phyloP scores from a whole-genome alignment of 257 asterid species.

The Salvia miltiorrhiza region DNA sequence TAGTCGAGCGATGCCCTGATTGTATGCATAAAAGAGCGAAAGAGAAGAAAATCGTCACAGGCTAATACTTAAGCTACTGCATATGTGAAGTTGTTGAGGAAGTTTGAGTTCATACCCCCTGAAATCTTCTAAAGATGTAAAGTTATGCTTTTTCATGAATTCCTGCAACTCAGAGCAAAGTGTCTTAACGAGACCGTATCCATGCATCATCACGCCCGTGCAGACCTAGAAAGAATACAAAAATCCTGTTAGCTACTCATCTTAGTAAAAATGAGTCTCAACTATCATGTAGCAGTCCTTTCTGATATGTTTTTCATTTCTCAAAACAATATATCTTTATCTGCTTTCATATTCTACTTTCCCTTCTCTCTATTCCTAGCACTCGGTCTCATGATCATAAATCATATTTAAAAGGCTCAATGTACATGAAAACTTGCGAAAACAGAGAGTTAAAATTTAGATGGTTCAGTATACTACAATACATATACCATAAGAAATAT shows the following conservation, averaged over 20 bases:
- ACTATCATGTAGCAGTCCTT: not conserved
- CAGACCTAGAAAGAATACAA: constrained; percentile 48
- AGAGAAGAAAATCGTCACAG: not conserved
- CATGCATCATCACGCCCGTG: constrained; percentile 97
- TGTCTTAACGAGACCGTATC: constrained; percentile 74
- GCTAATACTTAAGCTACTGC: not conserved
- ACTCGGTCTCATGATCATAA: not conserved
- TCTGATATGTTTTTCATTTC: too few relatives aligned
- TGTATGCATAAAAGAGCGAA: not conserved
- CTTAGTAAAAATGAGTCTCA: not conserved
- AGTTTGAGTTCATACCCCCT: constrained; percentile 49
- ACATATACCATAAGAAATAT: not conserved
- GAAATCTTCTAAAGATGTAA: constrained; percentile 75
- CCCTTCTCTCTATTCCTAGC: not conserved
- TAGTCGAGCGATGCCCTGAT: constrained; percentile 65
- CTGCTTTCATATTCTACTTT: not conserved
- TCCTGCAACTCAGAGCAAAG: constrained; percentile 86
- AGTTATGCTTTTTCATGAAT: constrained; percentile 75
- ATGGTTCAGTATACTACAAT: not conserved
- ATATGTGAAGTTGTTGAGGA: not conserved
- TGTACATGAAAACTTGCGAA: not conserved
- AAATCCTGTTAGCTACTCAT: constrained; percentile 11
- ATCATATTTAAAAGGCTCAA: not conserved
- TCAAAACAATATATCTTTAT: not conserved
- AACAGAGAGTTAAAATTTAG: not conserved